Conservation (phyloP, 768 basidiomycete species). For the Leccinum variicolor region DNA sequence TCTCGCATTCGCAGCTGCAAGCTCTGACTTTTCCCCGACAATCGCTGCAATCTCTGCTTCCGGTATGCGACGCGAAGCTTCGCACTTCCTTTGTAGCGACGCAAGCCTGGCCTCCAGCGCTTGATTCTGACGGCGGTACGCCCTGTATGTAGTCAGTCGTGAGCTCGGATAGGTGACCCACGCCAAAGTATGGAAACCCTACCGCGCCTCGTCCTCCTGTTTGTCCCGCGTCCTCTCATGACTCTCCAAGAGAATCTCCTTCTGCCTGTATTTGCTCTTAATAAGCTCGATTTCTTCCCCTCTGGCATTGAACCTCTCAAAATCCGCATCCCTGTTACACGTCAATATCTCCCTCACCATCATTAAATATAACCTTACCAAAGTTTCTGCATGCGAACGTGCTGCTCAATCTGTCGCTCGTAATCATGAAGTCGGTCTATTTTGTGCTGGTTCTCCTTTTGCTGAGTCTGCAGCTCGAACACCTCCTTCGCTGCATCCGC, state of each 20-base stretch:
- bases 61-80: slow-evolving; percentile 33
- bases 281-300: slow-evolving; percentile 56
- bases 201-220: slow-evolving; percentile 62
- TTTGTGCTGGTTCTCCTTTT: slow-evolving; percentile 78
- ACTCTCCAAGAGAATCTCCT: slow-evolving; percentile 61
- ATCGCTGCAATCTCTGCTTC: slow-evolving; percentile 44
- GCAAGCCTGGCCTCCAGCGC: slow-evolving; percentile 55
- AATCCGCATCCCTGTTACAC: slow-evolving; percentile 65
- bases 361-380: slow-evolving; percentile 53
- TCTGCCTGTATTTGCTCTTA: slow-evolving; percentile 58
- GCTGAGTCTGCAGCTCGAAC: slow-evolving; percentile 69
- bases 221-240: slow-evolving; percentile 50
- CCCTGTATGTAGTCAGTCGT: slow-evolving; percentile 38
- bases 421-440: slow-evolving; percentile 80
- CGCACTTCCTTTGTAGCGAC: slow-evolving; percentile 42
- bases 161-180: not conserved
- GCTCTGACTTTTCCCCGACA: slow-evolving; percentile 42
- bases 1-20: slow-evolving; percentile 48
- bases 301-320: slow-evolving; percentile 63
- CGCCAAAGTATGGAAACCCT: slow-evolving; percentile 15
- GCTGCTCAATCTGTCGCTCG: slow-evolving; percentile 82
- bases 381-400: slow-evolving; percentile 68
- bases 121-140: slow-evolving; percentile 58
- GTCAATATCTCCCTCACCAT: slow-evolving; percentile 8
- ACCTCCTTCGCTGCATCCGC: slow-evolving; percentile 68